Conservation (phyloP, 2,329 filamentous ascomycete species). For the Monosporascus sp. region DNA sequence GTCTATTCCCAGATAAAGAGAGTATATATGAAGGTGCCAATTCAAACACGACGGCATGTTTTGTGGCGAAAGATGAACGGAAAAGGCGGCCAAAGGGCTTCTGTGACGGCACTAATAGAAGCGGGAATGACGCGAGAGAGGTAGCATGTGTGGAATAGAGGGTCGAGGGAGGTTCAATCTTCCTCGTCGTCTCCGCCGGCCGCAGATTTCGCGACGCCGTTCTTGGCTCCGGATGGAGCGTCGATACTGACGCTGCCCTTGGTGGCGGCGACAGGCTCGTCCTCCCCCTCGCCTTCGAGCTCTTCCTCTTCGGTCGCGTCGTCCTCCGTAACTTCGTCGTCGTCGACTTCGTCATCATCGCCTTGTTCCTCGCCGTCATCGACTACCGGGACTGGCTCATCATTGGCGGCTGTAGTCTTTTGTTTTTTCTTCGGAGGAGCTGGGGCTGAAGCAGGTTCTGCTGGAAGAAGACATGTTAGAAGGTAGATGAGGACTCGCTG, state of each 20-base stretch:
- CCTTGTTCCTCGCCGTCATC: conserved; percentile 22
- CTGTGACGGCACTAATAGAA: no score
- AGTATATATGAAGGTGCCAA: no score
- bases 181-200: conserved; percentile 21
- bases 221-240: conserved; percentile 12
- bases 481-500: neutral
- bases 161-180: conserved; percentile 9
- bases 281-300: conserved; percentile 15
- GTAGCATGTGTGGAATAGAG: no score
- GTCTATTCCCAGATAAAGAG: no score
- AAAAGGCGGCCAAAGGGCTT: no score
- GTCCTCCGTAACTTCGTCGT: conserved; percentile 15
- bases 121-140: no score
- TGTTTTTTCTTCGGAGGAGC: conserved; percentile 27
- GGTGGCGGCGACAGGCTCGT: conserved; percentile 12
- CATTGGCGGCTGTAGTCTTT: conserved; percentile 20
- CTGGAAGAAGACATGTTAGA: conserved; percentile 7
- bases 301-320: conserved; percentile 18
- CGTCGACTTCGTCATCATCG: conserved; percentile 21
- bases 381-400: conserved; percentile 17
- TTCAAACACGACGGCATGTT: no score
- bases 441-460: conserved; percentile 9
- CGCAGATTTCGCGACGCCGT: conserved; percentile 9
- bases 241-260: conserved; percentile 25
- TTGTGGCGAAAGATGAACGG: no score